Evolutionary conservation across 345 rosid genomes (phyloP), one percentile per base, ranked within the genome.

Genomic region (Murraya koenigii): DNA sequence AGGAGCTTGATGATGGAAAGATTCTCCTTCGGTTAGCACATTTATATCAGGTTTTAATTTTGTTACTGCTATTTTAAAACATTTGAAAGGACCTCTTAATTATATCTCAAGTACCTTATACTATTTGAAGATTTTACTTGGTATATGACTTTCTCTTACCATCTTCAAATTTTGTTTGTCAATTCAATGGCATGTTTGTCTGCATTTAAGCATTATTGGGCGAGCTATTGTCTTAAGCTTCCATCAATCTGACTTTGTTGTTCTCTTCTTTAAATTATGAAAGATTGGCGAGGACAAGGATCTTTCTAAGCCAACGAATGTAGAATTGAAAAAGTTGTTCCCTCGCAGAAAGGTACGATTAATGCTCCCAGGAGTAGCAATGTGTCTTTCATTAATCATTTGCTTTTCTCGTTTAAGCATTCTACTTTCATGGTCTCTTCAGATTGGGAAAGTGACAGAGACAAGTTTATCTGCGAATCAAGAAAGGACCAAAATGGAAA

Each of bases 11-110:
- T 58, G 89, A 82, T 74, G 93, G 98, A 70, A 90, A 85, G 54
- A 87, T 89, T 75, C 95, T 95, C 73, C 87, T 95, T 67, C 94
- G 99, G 54, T 77, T 95, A 58, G 99, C 98, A 6, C 99, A 95
- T 88, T 79, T 93, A 70, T 93, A 87, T 1, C 94, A 95, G 98
- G 99, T 93, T 80, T 69, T 54, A n/a, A 56, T 77, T 75, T 44
- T 52, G 62, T 74, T 75, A 52, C 60, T 52, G 41, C 32, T 70
- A 25, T 32, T 23, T 25, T 49, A 58, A 32, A 55, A 22, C 35
- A 33, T 60, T 60, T 71, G n/a, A 54, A 26, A 61, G 71, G n/a
- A 33, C 36, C 4, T 62, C 62, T 61, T 14, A 38, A 19, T 62
- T 66, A 5, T 56, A 35, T 35, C 44, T 54, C 22, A 52, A 75